phyloP scores from a whole-genome alignment of 306 rosid species.

The Vigna hirtella region DNA sequence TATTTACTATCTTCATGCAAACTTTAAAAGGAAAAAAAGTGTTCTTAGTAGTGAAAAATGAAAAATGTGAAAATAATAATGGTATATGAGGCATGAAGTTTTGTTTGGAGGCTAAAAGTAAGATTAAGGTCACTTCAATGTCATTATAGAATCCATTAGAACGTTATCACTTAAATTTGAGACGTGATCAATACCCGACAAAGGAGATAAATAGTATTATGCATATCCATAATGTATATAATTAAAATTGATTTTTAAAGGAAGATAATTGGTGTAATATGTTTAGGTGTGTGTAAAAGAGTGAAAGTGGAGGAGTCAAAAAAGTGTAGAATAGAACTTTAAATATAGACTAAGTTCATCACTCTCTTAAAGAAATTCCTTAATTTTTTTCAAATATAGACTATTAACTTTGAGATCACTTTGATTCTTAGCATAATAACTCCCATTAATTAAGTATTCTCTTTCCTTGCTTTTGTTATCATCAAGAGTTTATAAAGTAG shows the following conservation, averaged over 20 bases:
- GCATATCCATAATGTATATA: not conserved
- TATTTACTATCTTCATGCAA: no score
- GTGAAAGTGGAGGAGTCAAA: constrained; percentile 49
- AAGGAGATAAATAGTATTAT: not conserved
- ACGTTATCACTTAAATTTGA: constrained; percentile 2
- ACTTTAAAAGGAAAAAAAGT: no score
- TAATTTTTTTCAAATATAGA: constrained; percentile 52
- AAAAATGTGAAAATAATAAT: constrained; percentile 3
- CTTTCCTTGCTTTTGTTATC: constrained; percentile 8
- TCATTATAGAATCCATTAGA: not conserved
- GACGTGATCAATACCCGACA: no score
- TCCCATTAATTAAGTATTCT: constrained; percentile 20
- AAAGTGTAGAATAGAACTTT: constrained; percentile 41
- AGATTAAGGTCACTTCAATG: constrained; percentile 24
- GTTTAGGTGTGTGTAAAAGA: constrained; percentile 9
- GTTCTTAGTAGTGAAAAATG: not conserved
- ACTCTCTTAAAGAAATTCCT: constrained; percentile 65
- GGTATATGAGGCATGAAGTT: not conserved
- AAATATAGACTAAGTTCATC: constrained; percentile 3
- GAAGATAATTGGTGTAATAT: not conserved
- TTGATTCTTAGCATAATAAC: constrained; percentile 38
- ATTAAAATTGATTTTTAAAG: not conserved
- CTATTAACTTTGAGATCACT: constrained; percentile 54
- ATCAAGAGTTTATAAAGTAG: not conserved
- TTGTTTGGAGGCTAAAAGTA: not conserved